A percentile compares a stretch with the other conserved stretches of the same genome.
phyloP scores from a whole-genome alignment of 352 stramenopile species.

The Phytophthora cryptogea region DNA sequence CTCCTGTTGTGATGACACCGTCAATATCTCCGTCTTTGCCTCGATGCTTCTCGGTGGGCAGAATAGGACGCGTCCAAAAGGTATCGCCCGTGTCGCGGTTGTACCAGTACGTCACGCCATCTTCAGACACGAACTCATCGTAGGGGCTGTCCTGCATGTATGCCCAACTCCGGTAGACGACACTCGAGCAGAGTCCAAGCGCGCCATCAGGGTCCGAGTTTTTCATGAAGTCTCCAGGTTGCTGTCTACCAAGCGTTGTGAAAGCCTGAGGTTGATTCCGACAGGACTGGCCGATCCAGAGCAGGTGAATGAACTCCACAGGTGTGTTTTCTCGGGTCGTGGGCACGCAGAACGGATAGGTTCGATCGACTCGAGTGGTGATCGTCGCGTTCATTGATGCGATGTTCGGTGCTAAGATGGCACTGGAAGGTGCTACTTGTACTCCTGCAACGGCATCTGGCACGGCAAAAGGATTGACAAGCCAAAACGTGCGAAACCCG shows the following conservation, averaged over 20 bases:
- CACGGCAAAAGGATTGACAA: conserved; percentile 61
- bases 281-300: conserved; percentile 88
- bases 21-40: conserved; percentile 80
- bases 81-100: conserved; percentile 81
- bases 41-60: conserved; percentile 77
- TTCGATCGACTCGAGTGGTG: conserved; percentile 86
- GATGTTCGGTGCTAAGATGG: conserved; percentile 60
- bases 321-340: conserved; percentile 92
- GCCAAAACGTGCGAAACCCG: conserved; percentile 91
- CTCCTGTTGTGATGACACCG: conserved; percentile 75
- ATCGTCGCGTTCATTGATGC: conserved; percentile 83
- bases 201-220: conserved; percentile 72
- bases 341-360: conserved; percentile 93
- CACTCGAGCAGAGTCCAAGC: conserved; percentile 81
- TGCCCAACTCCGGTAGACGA: conserved; percentile 92
- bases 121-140: conserved; percentile 91
- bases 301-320: conserved; percentile 93
- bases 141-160: conserved; percentile 87
- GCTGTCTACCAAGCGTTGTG: conserved; percentile 86
- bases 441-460: conserved; percentile 57
- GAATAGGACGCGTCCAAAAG: conserved; percentile 90
- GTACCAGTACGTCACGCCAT: conserved; percentile 93
- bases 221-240: conserved; percentile 93
- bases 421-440: conserved; percentile 76
- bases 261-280: conserved; percentile 92